Evolutionary conservation across 1,139 yeast genomes (phyloP).

Genomic region (Blastobotrys arbuscula): DNA sequence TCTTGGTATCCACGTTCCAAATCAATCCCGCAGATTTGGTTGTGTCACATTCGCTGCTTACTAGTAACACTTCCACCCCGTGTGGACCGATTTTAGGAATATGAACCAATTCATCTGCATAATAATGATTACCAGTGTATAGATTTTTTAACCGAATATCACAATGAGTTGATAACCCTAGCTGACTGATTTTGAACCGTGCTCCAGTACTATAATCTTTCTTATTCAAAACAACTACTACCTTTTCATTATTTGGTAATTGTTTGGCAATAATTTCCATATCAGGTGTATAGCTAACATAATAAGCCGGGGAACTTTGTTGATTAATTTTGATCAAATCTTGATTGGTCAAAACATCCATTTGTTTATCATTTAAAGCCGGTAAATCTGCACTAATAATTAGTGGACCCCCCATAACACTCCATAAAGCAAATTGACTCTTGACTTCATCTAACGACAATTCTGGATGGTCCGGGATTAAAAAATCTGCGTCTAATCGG

Average conservation of each 20-base stretch:
- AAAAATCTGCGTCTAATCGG: constrained; percentile 11
- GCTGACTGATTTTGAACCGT: background rate
- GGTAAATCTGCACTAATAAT: constrained; percentile 10
- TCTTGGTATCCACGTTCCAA: background rate
- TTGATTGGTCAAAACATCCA: constrained; percentile 8
- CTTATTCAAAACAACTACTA: constrained; percentile 8
- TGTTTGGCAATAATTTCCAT: constrained; percentile 9
- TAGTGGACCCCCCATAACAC: constrained; percentile 11
- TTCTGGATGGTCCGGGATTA: constrained; percentile 9
- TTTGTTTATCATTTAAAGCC: background rate
- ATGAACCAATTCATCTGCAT: background rate
- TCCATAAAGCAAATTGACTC: constrained; percentile 12
- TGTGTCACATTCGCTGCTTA: background rate
- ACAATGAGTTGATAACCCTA: background rate
- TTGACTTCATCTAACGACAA: constrained; percentile 8
- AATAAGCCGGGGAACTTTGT: constrained; percentile 6
- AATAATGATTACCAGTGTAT: constrained; percentile 5
- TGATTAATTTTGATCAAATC: constrained; percentile 11
- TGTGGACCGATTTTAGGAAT: background rate
- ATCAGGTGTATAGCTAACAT: background rate
- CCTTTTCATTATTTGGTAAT: constrained; percentile 10
- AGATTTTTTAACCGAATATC: background rate
- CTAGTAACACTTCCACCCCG: background rate
- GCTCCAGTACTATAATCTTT: background rate
- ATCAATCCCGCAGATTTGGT: background rate